phyloP scores from a whole-genome alignment of 257 asterid genomes.

The Solanum ahanhuiri region DNA sequence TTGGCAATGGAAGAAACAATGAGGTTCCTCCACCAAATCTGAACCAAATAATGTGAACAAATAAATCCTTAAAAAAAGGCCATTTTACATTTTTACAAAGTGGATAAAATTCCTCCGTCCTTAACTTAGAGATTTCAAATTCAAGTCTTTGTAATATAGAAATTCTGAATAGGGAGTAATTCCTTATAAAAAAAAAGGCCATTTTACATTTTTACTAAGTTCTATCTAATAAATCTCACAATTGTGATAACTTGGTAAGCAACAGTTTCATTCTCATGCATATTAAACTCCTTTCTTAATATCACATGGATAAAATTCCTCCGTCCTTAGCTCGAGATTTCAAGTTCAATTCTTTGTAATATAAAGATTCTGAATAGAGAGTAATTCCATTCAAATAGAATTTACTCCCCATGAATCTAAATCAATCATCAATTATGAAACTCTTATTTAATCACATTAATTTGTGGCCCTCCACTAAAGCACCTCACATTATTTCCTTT shows the following conservation, averaged over 20 bases:
- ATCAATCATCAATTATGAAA: neutral
- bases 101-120: neutral
- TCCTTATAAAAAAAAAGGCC: neutral
- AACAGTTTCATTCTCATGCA: neutral
- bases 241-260: neutral
- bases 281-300: neutral
- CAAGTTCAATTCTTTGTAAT: neutral
- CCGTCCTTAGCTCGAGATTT: neutral
- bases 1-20: neutral
- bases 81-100: neutral
- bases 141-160: neutral
- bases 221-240: neutral
- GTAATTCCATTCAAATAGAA: neutral
- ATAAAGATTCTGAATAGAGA: neutral
- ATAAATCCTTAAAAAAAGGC: neutral
- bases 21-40: neutral
- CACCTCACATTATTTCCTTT: neutral
- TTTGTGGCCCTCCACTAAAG: neutral
- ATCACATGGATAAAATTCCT: too few relatives aligned
- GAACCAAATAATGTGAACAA: neutral
- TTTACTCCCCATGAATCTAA: rapidly evolving
- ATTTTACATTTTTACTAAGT: neutral
- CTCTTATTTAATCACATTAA: neutral
- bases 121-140: neutral
- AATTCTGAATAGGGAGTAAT: neutral